Base-by-base conservation (phyloP, 192 early-diverging fungal species). In the Coemansia sp. region DNA sequence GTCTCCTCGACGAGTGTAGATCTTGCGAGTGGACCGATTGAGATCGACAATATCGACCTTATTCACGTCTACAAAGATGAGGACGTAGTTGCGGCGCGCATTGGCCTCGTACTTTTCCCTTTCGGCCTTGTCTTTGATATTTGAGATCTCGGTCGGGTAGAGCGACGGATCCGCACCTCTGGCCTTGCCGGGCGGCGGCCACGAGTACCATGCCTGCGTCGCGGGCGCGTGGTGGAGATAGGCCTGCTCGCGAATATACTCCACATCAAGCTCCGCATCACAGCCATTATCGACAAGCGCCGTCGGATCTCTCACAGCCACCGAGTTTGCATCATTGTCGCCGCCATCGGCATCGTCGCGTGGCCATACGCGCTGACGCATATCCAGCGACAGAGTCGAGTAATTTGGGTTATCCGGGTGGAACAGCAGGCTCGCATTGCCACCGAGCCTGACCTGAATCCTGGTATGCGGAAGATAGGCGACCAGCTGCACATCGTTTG, bases 141-240 rank as follows among this genome's bases (percentile, higher is more conserved):
- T 59, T 31, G 73, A 56, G 4, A 82, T 75, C 14, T 64, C 67
- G 0, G 20, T 10, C 17, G 79, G 79, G 27, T 82, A 82, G 14
- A 82, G 64, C 29, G 60, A 31, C 17, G 72, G 25, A 63, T 82
- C 73, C 0, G 70, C 38, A 7, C 54, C 40, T 27, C 73, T 71
- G 46, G 72, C 62, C 29, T 32, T 68, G 10, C 79, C 79, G 0
- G 79, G 79, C 38, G 79, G 51, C n/a, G 79, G 79, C 79, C 79
- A 82, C 60, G 79, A 75, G 56, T 82, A 82, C 79, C 79, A 82
- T 1, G 79, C 79, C 57, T 82, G 79, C 27, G 64, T 42, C 19
- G 67, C 73, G 0, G 79, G 79, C 42, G 70, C 58, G 60, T 82
- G 79, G 57, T 82, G 45, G 27, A 73, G 56, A 35, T 64, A 82